Evolutionary conservation across 2,329 filamentous ascomycete genomes (phyloP).

Genomic region (Aspergillus udagawae): DNA sequence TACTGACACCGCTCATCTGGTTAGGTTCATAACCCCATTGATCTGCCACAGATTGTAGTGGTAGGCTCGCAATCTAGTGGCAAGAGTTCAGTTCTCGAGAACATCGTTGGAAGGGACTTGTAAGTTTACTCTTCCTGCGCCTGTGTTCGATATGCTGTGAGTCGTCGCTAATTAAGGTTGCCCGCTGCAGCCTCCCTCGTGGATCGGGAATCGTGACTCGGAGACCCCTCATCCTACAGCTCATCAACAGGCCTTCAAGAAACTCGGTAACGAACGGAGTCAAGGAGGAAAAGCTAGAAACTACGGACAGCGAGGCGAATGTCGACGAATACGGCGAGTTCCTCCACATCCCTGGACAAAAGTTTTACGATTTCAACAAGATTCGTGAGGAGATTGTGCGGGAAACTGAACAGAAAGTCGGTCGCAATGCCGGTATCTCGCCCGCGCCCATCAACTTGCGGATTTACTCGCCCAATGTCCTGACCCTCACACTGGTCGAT

Average conservation of each 20-base stretch:
- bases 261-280: constrained; percentile 69
- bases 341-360: constrained; percentile 93
- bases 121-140: constrained; percentile 49
- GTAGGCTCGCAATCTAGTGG: constrained; percentile 98
- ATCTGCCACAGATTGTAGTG: constrained; percentile 95
- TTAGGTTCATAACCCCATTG: constrained; percentile 96
- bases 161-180: constrained; percentile 21
- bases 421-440: constrained; percentile 93
- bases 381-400: constrained; percentile 96
- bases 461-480: constrained; percentile 97
- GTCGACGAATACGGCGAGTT: constrained; percentile 98
- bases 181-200: constrained; percentile 71
- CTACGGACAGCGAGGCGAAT: constrained; percentile 83
- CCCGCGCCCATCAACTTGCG: constrained; percentile 94
- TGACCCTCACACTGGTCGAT: constrained; percentile 94
- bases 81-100: constrained; percentile 98
- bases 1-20: constrained; percentile 26
- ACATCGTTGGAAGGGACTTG: constrained; percentile 99
- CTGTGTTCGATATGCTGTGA: background rate
- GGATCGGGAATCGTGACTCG: constrained; percentile 96
- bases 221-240: constrained; percentile 91
- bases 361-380: constrained; percentile 97
- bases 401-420: constrained; percentile 95
- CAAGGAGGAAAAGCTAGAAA: constrained; percentile 60
- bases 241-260: constrained; percentile 79